Base-by-base conservation (phyloP, 495 filamentous ascomycete species). In the Barbatosphaeria neglecta region DNA sequence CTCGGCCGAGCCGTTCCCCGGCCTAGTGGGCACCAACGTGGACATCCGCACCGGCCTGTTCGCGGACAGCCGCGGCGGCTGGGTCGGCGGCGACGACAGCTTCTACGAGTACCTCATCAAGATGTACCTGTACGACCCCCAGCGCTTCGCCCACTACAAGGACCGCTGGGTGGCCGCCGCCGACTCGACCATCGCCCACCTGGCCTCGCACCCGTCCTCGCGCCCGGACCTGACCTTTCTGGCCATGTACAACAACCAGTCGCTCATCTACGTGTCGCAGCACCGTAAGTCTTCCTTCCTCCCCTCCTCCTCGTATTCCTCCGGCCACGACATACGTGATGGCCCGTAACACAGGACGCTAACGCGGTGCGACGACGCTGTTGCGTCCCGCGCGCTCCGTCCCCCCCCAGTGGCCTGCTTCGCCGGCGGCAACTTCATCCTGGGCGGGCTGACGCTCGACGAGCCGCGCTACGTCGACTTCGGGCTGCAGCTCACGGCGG, bases 101-200 rank as follows among this genome's bases (percentile, higher is more conserved):
- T 92, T 81, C 67, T 95, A 94, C 62, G 88, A 95, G 66, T 95
- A 95, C 52, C 74, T 94, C 20, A 83, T 95, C 60, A 95, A 95
- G 72, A 90, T 92, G 86, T 93, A 82, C 54, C 64, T 93, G 50
- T 94, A 94, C 58, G 82, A 89, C 57, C 72, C 82, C 10, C 45
- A 62, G 27, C 75, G 79, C 8, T 93, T 83, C 51, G 64, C 45
- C 9, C 25, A 57, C 1, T 87, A 88, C 65, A 73, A 68, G 47
- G 81, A 87, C 51, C 76, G 81, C 47, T 95, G 89, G 88, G 68
- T 86, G 19, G 58, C 68, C 3, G 89, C 89, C 6, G 86, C 81
- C 18, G 81, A 93, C 49, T 88, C 83, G 2, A 81, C 80, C 19
- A 87, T 92, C 27, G 57, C 73, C 28, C 70, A 90, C 44, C 72